Evolutionary conservation across 257 asterid species (phyloP).

Genomic region (Solanum chaucha): DNA sequence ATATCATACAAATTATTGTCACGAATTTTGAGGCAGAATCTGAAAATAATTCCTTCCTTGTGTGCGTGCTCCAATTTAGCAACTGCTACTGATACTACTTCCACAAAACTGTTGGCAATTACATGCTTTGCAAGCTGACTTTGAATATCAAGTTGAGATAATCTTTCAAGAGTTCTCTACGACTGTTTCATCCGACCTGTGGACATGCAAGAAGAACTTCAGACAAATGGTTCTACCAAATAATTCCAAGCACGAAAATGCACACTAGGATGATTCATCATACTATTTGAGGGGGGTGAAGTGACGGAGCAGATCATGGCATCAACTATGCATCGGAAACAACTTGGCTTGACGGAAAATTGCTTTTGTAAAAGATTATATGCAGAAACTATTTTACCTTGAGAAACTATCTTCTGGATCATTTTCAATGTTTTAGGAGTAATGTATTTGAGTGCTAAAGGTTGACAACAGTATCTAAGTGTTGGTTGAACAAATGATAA

Average conservation of each 20-base stretch:
- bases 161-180: not conserved
- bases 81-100: not conserved
- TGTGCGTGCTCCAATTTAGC: not conserved
- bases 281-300: not conserved
- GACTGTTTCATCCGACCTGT: not conserved
- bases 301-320: not conserved
- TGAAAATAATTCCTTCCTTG: not conserved
- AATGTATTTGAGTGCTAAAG: not conserved
- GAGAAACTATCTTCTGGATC: not conserved
- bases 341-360: not conserved
- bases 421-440: not conserved
- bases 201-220: not conserved
- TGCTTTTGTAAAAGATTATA: not conserved
- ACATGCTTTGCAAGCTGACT: not conserved
- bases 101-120: not conserved
- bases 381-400: not conserved
- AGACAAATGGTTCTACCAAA: not conserved
- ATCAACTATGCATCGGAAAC: not conserved
- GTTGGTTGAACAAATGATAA: not conserved
- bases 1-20: not conserved
- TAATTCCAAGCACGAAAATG: not conserved
- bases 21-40: not conserved
- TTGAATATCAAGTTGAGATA: not conserved
- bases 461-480: not conserved
- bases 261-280: not conserved